Base-by-base conservation (phyloP, 306 rosid species). In the Quercus robur region DNA sequence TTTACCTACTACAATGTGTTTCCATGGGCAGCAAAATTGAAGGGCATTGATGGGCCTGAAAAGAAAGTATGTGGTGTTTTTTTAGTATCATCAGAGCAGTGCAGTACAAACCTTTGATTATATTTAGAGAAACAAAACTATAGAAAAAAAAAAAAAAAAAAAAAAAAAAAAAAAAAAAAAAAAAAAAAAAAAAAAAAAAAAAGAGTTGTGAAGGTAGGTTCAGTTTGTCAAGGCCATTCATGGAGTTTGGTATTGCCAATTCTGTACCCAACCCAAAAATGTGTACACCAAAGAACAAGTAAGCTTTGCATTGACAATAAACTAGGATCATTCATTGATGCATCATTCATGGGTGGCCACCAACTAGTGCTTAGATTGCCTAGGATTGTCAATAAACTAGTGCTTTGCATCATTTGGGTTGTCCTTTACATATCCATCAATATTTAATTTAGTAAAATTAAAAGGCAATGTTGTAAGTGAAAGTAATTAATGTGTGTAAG, bases 11-110 rank as follows among this genome's bases (percentile, higher is more conserved):
- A 41, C 76, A 31, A 72, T 61, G 20, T 5, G n/a, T 78, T 84
- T 79, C 71, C 87, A 76, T 81, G 85, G 78, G 86, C 84, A 31
- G 59, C 81, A 54, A 75, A 71, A 30, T 70, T 63, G 66, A 41
- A 66, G 61, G 62, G 59, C 75, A 81, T 77, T 80, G 63, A 75
- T 80, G 73, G 75, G 49, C 54, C 67, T 61, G 56, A 58, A 52
- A 69, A 31, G 49, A 57, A 64, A 70, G 82, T 66, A 63, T 56
- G 46, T 51, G 69, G 67, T 46, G 63, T 79, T 76, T 12, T 62
- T 66, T 73, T 77, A 23, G 20, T 63, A 62, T 86, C 71, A 57
- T 80, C 81, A 77, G 64, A 54, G 10, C 41, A 18, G 70, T 63
- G 10, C 70, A 7, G 44, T 63, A 15, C 70, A 26, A 14, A 63